phyloP scores from a whole-genome alignment of 1,284 basidiomycete genomes.

The Pseudozyma hubeiensis region DNA sequence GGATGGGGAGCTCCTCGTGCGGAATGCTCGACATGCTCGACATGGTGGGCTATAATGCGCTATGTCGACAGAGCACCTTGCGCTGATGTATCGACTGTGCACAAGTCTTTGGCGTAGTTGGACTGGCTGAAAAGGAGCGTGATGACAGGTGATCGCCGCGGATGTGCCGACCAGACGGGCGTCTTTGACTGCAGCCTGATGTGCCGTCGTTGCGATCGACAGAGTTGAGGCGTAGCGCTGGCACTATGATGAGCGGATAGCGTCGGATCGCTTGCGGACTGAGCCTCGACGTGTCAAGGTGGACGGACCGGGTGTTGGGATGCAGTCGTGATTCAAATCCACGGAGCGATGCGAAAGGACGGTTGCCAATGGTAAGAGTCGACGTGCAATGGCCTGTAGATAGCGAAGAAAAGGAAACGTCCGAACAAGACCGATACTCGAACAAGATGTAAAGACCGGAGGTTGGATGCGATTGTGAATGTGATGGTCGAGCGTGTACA shows the following conservation, averaged over 20 bases:
- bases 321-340: background rate
- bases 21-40: constrained; percentile 66
- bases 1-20: constrained; percentile 82
- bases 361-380: background rate
- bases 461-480: constrained; percentile 1
- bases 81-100: background rate
- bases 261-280: background rate
- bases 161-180: background rate
- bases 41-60: constrained; percentile 22
- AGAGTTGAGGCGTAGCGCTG: background rate
- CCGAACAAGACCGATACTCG: constrained; percentile 6
- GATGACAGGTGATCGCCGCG: background rate
- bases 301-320: no score
- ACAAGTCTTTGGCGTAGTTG: background rate
- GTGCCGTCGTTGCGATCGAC: background rate
- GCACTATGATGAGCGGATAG: background rate
- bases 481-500: constrained; percentile 14
- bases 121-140: background rate
- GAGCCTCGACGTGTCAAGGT: constrained; percentile 2
- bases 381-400: background rate
- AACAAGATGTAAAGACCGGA: background rate
- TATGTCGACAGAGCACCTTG: background rate
- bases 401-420: background rate
- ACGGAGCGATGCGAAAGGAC: background rate
- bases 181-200: no score